Base-by-base conservation (phyloP, 2,329 filamentous ascomycete genomes). In the Rutstroemia sydowiana region DNA sequence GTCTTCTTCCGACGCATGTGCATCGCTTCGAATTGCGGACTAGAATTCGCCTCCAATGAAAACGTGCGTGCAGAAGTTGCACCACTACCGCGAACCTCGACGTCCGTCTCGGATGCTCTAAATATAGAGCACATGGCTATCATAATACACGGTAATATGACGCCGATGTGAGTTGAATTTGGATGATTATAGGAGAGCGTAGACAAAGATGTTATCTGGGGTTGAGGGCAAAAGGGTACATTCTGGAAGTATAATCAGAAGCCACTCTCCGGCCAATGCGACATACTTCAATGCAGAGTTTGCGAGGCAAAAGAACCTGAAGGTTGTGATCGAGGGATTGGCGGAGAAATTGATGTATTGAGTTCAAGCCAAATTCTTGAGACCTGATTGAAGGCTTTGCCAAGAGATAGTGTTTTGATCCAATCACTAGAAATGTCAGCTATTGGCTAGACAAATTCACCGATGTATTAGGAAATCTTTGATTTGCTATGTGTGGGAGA, bases 261-360 rank as follows among this genome's bases (percentile, higher is more conserved):
- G 50, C 13, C 40, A 56, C n/a, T 59, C 56, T 42, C 53, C 56
- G 52, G 48, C 62, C 10, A 61, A 52, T 3, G 49, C 56, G 9
- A 59, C 55, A n/a, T 65, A 63, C 16, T 61, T 59, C 37, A 55
- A 43, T 9, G 43, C 54, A 8, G 55, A 57, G 1, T 51, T 52
- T 21, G 47, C 51, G 11, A 40, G 42, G 3, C 49, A 60, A 14
- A 31, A 52, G 34, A 95, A 95, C 72, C 69, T 95, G 66, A 91
- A 87, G 36, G 76, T 95, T 54, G 74, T 95, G 53, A 95, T 88
- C 64, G 85, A 93, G 64, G 85, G 88, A 16, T 90, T 88, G 81
- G 88, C 95, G 54, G 86, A 81, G 66, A 86, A n/a, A n/a, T n/a
- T n/a, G n/a, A 83, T 68, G 72, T 95, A 65, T 20, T 57, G 4